These are phyloP conservation scores for Globisporangium heterothallicum DNA, from an alignment of 352 stramenopile species.

Conservation along the genomic window DNA sequence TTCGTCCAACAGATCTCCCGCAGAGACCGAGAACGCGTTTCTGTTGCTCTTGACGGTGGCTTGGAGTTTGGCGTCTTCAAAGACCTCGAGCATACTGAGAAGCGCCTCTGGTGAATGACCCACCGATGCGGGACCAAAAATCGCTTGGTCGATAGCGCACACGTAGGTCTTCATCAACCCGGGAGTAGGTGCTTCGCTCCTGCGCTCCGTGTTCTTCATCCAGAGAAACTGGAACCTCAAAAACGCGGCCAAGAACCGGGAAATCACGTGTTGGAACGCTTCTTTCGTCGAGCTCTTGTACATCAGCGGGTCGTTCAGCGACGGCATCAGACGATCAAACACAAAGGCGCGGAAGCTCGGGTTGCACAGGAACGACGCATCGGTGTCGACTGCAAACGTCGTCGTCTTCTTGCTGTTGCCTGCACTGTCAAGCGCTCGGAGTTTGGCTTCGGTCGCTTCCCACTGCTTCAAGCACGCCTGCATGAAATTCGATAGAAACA, in stretches of 20 bases:
- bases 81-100: constrained; percentile 57
- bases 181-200: neutral
- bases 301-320: constrained; percentile 66
- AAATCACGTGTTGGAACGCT: constrained; percentile 29
- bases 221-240: constrained; percentile 25
- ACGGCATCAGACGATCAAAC: constrained; percentile 38
- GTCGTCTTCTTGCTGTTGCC: no score
- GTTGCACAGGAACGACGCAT: constrained; percentile 32
- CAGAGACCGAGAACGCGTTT: no score
- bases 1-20: constrained; percentile 20
- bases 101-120: constrained; percentile 73
- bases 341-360: constrained; percentile 52
- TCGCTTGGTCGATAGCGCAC: constrained; percentile 29
- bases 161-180: constrained; percentile 26
- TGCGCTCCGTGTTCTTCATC: neutral
- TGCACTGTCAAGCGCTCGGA: neutral
- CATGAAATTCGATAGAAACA: constrained; percentile 75
- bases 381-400: constrained; percentile 11
- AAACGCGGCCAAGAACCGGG: constrained; percentile 33
- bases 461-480: constrained; percentile 25
- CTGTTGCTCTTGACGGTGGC: constrained; percentile 1
- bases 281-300: constrained; percentile 57
- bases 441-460: constrained; percentile 7
- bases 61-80: constrained; percentile 30
- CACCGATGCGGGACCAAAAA: constrained; percentile 41